Conservation (phyloP, 257 asterid species). For the Leptodermis oblonga region DNA sequence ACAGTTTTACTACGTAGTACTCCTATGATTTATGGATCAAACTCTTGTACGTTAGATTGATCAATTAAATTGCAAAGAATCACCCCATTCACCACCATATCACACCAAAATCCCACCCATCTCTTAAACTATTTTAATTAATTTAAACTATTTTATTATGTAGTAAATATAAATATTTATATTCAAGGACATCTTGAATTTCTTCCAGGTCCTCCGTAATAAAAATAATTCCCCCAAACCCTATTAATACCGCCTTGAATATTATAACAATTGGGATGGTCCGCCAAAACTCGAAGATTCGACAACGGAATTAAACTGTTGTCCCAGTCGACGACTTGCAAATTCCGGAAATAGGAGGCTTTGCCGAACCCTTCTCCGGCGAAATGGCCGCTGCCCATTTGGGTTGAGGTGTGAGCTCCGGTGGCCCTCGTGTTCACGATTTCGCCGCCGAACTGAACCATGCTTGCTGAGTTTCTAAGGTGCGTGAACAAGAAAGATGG, state of each 20-base stretch:
- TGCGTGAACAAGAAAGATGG: conserved; percentile 44
- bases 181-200: conserved; percentile 41
- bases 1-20: conserved; percentile 4
- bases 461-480: conserved; percentile 36
- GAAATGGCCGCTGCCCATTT: conserved; percentile 64
- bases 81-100: conserved; percentile 16
- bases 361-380: conserved; percentile 47
- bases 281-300: conserved; percentile 38
- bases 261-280: conserved; percentile 47
- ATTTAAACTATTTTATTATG: too few relatives aligned
- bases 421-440: conserved; percentile 31
- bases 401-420: conserved; percentile 47
- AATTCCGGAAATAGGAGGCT: conserved; percentile 47
- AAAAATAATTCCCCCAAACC: conserved; percentile 55
- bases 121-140: too few relatives aligned
- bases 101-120: conserved; percentile 35
- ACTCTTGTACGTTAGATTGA: conserved; percentile 35
- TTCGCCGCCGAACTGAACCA: conserved; percentile 59
- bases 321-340: conserved; percentile 52
- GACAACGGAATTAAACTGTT: conserved; percentile 43
- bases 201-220: conserved; percentile 59
- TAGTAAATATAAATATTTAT: too few relatives aligned
- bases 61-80: conserved; percentile 41
- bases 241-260: conserved; percentile 41
- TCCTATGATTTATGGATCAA: conserved; percentile 30